These are phyloP conservation scores for Castanea crenata DNA, from an alignment of 306 rosid species.

Conservation along the genomic window DNA sequence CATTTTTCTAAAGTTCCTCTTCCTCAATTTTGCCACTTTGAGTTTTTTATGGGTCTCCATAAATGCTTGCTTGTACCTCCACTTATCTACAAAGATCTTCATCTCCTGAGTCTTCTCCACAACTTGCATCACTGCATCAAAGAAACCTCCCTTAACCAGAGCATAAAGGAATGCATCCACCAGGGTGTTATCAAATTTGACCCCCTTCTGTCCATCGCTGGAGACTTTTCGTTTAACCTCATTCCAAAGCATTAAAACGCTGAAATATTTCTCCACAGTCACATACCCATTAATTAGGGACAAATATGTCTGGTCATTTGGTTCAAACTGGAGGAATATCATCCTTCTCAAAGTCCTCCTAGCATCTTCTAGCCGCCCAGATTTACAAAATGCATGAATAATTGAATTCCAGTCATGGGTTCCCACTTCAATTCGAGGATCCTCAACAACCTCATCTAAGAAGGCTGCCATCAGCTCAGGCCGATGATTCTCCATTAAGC, in stretches of 20 bases:
- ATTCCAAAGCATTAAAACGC: constrained; percentile 86
- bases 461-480: constrained; percentile 98
- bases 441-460: constrained; percentile 87
- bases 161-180: constrained; percentile 91
- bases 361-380: constrained; percentile 88
- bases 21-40: constrained; percentile 71
- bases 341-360: constrained; percentile 92
- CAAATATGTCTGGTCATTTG: constrained; percentile 87
- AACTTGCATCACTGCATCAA: constrained; percentile 94
- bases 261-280: constrained; percentile 71
- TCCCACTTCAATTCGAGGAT: constrained; percentile 83
- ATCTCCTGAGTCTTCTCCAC: constrained; percentile 83
- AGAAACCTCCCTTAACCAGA: constrained; percentile 95
- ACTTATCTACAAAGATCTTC: constrained; percentile 89
- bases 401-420: constrained; percentile 98
- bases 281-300: constrained; percentile 82
- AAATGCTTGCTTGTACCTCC: constrained; percentile 98
- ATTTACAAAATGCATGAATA: constrained; percentile 91
- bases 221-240: constrained; percentile 75
- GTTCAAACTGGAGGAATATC: constrained; percentile 78
- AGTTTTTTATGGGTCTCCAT: constrained; percentile 95
- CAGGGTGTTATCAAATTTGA: constrained; percentile 65
- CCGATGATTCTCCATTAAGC: constrained; percentile 90
- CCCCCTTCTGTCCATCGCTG: constrained; percentile 52
- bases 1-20: constrained; percentile 69